Base-by-base conservation (phyloP, 371 early-diverging fungal genomes). In the Rhizomucor pusillus region DNA sequence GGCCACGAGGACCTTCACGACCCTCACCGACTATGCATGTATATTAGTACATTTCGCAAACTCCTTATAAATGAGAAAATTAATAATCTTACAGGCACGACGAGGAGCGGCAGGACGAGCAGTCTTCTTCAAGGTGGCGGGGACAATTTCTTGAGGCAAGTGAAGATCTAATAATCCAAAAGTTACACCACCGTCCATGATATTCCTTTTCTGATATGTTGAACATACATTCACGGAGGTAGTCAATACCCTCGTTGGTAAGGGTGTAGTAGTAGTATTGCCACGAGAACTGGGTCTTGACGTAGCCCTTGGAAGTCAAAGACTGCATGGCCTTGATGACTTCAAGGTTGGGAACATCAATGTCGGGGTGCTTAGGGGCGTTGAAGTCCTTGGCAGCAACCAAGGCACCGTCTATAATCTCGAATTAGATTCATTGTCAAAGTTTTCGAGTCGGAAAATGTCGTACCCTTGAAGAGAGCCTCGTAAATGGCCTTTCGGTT, bases 261-360 rank as follows among this genome's bases (percentile, higher is more conserved):
- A 99, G 85, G 74, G 90, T 92, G 87, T 98, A 99, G 92, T 99
- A 99, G 84, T 92, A 98, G 89, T 94, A 93, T 74, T 96, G 98
- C 99, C 99, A 99, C 68, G 95, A 94, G 92, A 99, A 99, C 71
- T 90, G 91, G 72, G 92, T 92, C 84, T 89, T 93, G 76, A 98
- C 97, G 62, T 75, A 90, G 67, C 94, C 96, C 75, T 89, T 90
- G 69, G 99, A 98, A 73, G 87, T 82, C 79, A 98, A 86, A 57
- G 94, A 95, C 87, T 96, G 97, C 71, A 97, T 85, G 57, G 95
- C 90, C 90, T 98, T 99, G 88, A 98, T 95, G 71, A 99, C 99
- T 75, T 99, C 88, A 54, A 98, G 84, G 90, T 99, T 98, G 67
- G 96, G 93, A 56, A 99, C 97, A 64, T 90, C 87, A 71, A 98